Conservation (phyloP, 176 grass and related monocot species). For the Triticum turgidum region DNA sequence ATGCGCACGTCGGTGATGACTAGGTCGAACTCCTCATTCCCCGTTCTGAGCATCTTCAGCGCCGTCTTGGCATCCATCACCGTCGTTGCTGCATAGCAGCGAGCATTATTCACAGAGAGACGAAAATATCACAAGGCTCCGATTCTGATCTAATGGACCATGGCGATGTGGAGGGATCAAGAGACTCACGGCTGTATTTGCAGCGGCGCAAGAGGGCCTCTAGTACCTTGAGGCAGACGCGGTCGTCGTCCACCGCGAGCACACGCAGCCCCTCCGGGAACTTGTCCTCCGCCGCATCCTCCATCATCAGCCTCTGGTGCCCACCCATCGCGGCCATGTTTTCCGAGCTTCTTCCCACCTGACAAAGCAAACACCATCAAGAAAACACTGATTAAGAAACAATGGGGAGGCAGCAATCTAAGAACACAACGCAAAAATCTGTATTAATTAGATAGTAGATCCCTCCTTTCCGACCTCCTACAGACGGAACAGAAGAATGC, state of each 20-base stretch:
- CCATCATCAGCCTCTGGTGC: neutral
- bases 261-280: slow-evolving; percentile 35
- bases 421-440: neutral
- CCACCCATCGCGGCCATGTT: neutral
- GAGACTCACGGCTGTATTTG: slow-evolving; percentile 32
- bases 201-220: neutral
- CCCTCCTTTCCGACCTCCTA: neutral
- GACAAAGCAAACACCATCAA: neutral
- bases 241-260: slow-evolving; percentile 39
- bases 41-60: slow-evolving; percentile 47
- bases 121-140: no score
- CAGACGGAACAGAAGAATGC: neutral
- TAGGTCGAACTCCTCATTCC: slow-evolving; percentile 43
- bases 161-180: neutral
- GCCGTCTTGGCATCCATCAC: slow-evolving; percentile 23
- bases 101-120: no score
- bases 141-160: neutral
- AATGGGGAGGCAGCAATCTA: neutral
- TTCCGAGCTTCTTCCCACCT: neutral
- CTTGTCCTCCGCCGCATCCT: neutral
- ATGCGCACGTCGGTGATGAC: slow-evolving; percentile 63
- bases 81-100: no score
- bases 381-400: neutral
- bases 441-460: neutral
- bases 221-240: slow-evolving; percentile 15